These are phyloP conservation scores for Neostapfia colusana DNA, from an alignment of 176 grass and related monocot species.

Conservation along the genomic window DNA sequence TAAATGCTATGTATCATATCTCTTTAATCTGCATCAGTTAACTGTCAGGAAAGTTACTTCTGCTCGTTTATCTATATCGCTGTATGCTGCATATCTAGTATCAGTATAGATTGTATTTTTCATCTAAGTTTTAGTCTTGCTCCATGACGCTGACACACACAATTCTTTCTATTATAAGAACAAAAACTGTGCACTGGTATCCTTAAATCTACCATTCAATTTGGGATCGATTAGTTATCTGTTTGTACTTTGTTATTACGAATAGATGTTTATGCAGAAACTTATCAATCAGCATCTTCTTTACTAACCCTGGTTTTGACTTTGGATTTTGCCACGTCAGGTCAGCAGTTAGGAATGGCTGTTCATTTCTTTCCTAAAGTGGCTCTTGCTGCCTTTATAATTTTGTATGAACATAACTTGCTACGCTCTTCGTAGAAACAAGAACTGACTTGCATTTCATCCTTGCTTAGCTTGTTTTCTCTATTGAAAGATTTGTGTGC, in stretches of 20 bases:
- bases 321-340: not conserved
- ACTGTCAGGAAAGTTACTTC: not conserved
- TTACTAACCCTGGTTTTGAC: slow-evolving; percentile 17
- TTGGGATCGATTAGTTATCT: not conserved
- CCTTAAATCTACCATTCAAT: not conserved
- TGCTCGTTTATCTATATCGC: not conserved
- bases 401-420: not conserved
- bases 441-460: slow-evolving; percentile 7
- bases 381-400: not conserved
- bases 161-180: not conserved
- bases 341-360: not conserved
- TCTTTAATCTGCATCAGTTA: not conserved
- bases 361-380: not conserved
- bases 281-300: not conserved
- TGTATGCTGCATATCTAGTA: not conserved
- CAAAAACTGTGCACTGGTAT: not conserved
- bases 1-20: not conserved
- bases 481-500: not conserved
- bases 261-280: not conserved
- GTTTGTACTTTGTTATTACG: not conserved
- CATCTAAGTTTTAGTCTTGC: not conserved
- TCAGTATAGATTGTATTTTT: not conserved
- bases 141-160: not conserved
- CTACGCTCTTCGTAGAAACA: not conserved
- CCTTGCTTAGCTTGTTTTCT: not conserved